Conservation (phyloP, 1,284 basidiomycete genomes). For the Phylloboletellus chloephorus region DNA sequence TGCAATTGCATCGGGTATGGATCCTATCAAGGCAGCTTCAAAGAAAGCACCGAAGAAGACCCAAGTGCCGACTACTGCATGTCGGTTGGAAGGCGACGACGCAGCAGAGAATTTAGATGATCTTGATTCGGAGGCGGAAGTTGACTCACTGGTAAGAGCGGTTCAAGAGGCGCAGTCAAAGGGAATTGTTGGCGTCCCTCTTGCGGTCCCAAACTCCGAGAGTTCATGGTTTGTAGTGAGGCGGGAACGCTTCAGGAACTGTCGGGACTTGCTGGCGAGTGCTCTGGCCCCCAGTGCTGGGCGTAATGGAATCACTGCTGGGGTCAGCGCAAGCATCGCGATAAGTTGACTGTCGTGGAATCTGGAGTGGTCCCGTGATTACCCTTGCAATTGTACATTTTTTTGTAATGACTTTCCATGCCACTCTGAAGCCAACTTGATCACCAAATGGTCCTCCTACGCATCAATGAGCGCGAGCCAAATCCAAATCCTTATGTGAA, state of each 20-base stretch:
- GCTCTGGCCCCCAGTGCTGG: slow-evolving; percentile 38
- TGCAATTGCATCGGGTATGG: slow-evolving; percentile 54
- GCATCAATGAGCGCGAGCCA: slow-evolving; percentile 61
- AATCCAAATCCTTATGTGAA: slow-evolving; percentile 75
- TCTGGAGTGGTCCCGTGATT: not conserved
- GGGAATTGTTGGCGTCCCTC: slow-evolving; percentile 43
- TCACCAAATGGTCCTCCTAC: slow-evolving; percentile 58
- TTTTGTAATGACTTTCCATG: not conserved
- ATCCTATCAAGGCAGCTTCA: slow-evolving; percentile 38
- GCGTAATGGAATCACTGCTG: slow-evolving; percentile 25
- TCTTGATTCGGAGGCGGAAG: slow-evolving; percentile 71
- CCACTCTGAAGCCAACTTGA: not conserved
- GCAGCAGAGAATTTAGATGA: slow-evolving; percentile 73
- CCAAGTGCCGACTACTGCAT: slow-evolving; percentile 42
- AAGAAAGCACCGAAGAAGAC: slow-evolving; percentile 56
- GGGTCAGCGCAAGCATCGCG: slow-evolving; percentile 17
- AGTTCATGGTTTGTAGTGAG: slow-evolving; percentile 70
- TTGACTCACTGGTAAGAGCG: slow-evolving; percentile 51
- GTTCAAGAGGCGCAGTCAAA: slow-evolving; percentile 52
- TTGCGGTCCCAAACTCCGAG: slow-evolving; percentile 46
- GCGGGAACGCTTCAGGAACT: slow-evolving; percentile 65
- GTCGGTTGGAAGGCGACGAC: slow-evolving; percentile 48
- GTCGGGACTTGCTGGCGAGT: slow-evolving; percentile 57
- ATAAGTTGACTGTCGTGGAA: slow-evolving; percentile 14
- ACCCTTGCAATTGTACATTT: slow-evolving; percentile 3